phyloP scores from a whole-genome alignment of 331 rosid genomes.

The Quercus tomentella region DNA sequence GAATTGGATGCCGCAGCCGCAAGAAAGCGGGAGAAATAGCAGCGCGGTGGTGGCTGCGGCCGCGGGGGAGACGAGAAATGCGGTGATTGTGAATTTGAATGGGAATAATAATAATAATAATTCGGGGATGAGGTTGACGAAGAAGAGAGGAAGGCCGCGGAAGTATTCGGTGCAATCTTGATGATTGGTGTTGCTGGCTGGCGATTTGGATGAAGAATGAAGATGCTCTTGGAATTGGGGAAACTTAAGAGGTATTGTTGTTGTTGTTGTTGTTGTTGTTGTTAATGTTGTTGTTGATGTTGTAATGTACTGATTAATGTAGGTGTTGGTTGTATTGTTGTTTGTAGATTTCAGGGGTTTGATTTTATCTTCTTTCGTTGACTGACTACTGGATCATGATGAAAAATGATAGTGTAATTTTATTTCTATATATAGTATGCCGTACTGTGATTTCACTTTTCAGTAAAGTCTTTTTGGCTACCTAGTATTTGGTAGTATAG shows the following conservation, averaged over 20 bases:
- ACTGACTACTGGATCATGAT: too few species aligned
- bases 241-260: neutral
- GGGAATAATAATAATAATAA: constrained; percentile 14
- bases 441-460: too few species aligned
- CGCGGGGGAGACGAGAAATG: neutral
- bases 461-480: too few species aligned
- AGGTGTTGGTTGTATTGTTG: neutral
- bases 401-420: too few species aligned
- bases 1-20: constrained; percentile 59
- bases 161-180: constrained; percentile 16
- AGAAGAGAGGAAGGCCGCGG: constrained; percentile 58
- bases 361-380: neutral
- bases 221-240: neutral
- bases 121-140: constrained; percentile 5
- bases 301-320: constrained; percentile 4
- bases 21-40: constrained; percentile 12
- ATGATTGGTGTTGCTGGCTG: neutral
- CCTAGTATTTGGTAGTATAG: too few species aligned
- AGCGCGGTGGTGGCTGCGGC: neutral
- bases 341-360: constrained; percentile 9
- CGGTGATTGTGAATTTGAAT: constrained; percentile 1
- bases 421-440: too few species aligned
- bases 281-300: neutral
- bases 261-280: neutral
- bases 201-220: neutral